Base-by-base conservation (phyloP, 768 basidiomycete species). In the Amanita phalloides region DNA sequence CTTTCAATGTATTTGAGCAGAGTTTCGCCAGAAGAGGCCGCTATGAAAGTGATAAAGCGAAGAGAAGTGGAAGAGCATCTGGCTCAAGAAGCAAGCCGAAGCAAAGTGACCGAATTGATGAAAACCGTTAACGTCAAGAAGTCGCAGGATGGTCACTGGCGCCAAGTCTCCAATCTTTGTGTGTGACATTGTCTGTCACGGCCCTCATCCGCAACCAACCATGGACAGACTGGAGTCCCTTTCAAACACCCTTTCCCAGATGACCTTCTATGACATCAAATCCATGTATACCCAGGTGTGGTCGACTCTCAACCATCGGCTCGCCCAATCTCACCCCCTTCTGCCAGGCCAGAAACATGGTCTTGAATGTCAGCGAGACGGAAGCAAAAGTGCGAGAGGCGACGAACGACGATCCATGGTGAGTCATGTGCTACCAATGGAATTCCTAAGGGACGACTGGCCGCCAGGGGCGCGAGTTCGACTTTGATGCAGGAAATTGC, bases 401-500 rank as follows among this genome's bases (percentile, higher is more conserved):
- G 1, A 99, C 96, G 0, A 98, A 97, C 54, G 93, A 97, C 60
- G 96, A 99, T 56, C 86, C 96, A 52, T 99, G 96, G 95, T 96
- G 63, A 58, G 81, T 8, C 30, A 14, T 69, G n/a, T n/a, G 30
- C 37, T 13, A 6, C 2, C 25, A 33, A 28, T 23, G 4, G 10
- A 23, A 37, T 7, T 26, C 23, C 17, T 46, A 21, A 7, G n/a
- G 20, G 10, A 45, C 13, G 35, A 47, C 23, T 53, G 45, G 49
- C 55, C 41, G 51, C 26, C 56, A 96, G 94, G 95, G 95, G 96
- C 14, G 95, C 95, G 54, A 93, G 90, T 63, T 96, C 94, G 45
- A 94, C 93, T 23, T 69, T 98, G 67, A 98, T 98, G 96, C 89
- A 92, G 64, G 93, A 98, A 60, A 98, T 99, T 57, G 93, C 96